Percentiles rank a stretch among this genome's conserved stretches.
Conservation (phyloP, 768 basidiomycete species). For the Phanerochaete carnosa region DNA sequence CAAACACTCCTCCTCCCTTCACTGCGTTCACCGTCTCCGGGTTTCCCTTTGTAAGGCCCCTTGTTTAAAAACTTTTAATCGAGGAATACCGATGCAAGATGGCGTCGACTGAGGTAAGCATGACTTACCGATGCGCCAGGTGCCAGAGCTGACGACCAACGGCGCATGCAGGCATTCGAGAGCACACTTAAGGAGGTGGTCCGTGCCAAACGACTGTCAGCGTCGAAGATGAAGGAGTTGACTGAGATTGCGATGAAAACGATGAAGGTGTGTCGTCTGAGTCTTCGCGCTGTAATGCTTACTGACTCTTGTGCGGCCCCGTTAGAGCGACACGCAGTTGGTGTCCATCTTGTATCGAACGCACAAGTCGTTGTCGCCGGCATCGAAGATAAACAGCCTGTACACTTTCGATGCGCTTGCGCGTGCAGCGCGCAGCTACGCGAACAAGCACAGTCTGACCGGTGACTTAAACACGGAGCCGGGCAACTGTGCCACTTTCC, state of each 20-base stretch:
- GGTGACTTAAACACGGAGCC: conserved; percentile 52
- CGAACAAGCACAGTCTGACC: conserved; percentile 59
- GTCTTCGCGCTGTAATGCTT: background rate
- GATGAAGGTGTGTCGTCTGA: conserved; percentile 57
- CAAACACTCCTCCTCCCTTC: conserved; percentile 10
- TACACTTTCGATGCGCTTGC: conserved; percentile 94
- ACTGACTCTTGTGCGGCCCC: background rate
- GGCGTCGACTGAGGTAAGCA: conserved; percentile 21
- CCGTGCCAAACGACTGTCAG: conserved; percentile 78
- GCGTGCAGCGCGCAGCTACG: conserved; percentile 71
- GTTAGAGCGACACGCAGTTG: conserved; percentile 79
- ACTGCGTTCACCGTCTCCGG: background rate
- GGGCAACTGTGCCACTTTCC: conserved; percentile 78
- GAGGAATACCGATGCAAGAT: conserved; percentile 7
- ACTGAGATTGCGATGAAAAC: conserved; percentile 75
- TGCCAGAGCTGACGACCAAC: background rate
- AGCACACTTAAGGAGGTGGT: conserved; percentile 78
- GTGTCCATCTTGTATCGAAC: conserved; percentile 87
- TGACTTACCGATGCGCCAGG: background rate
- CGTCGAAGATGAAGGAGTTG: conserved; percentile 77
- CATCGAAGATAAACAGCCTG: conserved; percentile 79
- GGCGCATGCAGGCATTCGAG: conserved; percentile 69
- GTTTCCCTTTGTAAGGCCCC: background rate
- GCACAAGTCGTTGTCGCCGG: conserved; percentile 71
- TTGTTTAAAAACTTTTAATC: background rate